Evolutionary conservation across 2,329 filamentous ascomycete genomes (phyloP), one percentile per base, ranked within the genome.

Genomic region (Sphaerulina vaccinii): DNA sequence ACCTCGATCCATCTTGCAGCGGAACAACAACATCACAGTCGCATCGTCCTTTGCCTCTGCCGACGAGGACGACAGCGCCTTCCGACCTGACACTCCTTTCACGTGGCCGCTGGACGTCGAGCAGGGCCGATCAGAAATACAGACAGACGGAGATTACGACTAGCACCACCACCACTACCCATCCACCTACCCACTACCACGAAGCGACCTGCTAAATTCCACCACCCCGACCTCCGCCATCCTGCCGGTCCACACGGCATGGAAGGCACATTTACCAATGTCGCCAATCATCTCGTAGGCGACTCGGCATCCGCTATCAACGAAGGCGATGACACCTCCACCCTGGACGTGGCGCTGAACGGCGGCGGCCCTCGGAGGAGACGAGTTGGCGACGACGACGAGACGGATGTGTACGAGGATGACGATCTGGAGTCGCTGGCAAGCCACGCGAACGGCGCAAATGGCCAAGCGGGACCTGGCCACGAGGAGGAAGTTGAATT

Each of bases 231-330:
- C 37, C 33, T 29, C 29, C 41, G 42, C 42, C 41, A 49, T 27
- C 29, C 48, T 32, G 44, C 59, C 22, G 24, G 45, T 21, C 23
- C 16, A 49, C 13, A 21, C 45, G 45, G 45, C 62, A 92, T 93
- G 88, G 88, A 93, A 77, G 87, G 86, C 70, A 87, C 89, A 62
- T 95, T 95, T 70, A 92, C 86, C 57, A 87, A 93, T 73, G 83
- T 92, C 66, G 88, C 87, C 65, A 95, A 93, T 74, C 87, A 91
- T 73, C 77, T 91, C 62, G 84, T 93, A 67, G 90, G 87, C 66
- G 87, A 91, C 73, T 90, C 87, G 46, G 87, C 86, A 49, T 85
- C 87, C 54, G 88, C 87, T 57, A 96, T 96, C 72, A 95, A 95
- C 66, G 90, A 90, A 59, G 86, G 83, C 65, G 84, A 88, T 65